Base-by-base conservation (phyloP, 441 rosid species). In the Dalechampia spathulata region DNA sequence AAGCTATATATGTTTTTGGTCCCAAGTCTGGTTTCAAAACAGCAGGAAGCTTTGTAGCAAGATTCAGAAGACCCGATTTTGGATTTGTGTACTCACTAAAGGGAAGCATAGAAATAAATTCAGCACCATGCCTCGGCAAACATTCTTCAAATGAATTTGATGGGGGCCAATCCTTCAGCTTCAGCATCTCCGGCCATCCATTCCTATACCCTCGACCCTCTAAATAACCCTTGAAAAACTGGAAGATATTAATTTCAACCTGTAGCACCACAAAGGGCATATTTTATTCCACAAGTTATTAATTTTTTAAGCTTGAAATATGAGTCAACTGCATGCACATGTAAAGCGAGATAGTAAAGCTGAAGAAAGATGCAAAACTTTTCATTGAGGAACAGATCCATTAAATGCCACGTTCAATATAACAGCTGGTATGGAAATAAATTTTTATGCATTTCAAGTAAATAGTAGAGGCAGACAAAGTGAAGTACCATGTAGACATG, bases 121-220 rank as follows among this genome's bases (percentile, higher is more conserved):
- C 98, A 39, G 67, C 75, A 65, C 71, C 71, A 61, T 87, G 96
- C 21, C 98, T 82, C 3, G 96, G 93, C 71, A 91, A 68, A 52
- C 76, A 67, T 44, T 83, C 79, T 26, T 77, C 69, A 60, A 87
- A 91, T 48, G 67, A 49, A 64, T 69, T 80, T 43, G 90, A 65
- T 49, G 90, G 90, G 21, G 95, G 98, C 96, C 96, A 87, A 59
- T 87, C 98, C 70, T 83, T 87, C 72, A 91, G 68, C 67, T 91
- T 91, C 75, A 83, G 66, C 61, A 82, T 61, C 55, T 51, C 73
- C 20, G 96, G 96, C 98, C 98, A 85, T 7, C 4, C 49, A 60
- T 49, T 15, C 0, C 0, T 0, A 55, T 87, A 82, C 49, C 28
- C 71, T 14, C 75, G 74, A 27, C 92, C 92, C 2, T 71, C 57